Percentiles rank a stretch among this genome's conserved stretches.
Evolutionary conservation across 2,329 filamentous ascomycete genomes (phyloP).

Genomic region (Bisporella sp.): DNA sequence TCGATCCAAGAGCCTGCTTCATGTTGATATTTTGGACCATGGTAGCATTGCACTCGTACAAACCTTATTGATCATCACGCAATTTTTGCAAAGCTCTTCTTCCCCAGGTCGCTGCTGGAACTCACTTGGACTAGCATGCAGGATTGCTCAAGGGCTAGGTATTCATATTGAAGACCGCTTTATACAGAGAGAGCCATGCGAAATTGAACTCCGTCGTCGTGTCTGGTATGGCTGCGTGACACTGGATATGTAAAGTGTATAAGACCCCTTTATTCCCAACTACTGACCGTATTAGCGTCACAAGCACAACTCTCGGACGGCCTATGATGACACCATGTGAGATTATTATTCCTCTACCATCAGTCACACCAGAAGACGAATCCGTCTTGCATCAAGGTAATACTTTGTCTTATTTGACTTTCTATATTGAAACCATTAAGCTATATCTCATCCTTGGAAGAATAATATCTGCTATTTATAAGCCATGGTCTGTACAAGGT

Average conservation of each 20-base stretch:
- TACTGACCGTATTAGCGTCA: background rate
- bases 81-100: conserved; percentile 7
- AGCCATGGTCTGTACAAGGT: background rate
- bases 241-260: background rate
- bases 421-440: background rate
- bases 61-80: conserved; percentile 5
- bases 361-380: background rate
- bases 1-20: conserved; percentile 3
- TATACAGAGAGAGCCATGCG: background rate
- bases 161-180: background rate
- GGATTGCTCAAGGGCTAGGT: background rate
- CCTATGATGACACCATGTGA: background rate
- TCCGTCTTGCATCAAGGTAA: background rate
- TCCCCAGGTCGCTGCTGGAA: conserved; percentile 1
- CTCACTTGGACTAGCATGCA: background rate
- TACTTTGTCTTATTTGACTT: background rate
- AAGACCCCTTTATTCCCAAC: background rate
- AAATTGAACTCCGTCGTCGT: background rate
- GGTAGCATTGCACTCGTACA: conserved; percentile 7
- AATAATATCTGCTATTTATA: background rate
- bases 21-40: conserved; percentile 3
- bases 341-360: background rate
- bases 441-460: background rate
- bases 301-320: background rate
- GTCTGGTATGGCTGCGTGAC: background rate